Evolutionary conservation across 495 filamentous ascomycete species (phyloP).

Genomic region (Penicillium steckii): DNA sequence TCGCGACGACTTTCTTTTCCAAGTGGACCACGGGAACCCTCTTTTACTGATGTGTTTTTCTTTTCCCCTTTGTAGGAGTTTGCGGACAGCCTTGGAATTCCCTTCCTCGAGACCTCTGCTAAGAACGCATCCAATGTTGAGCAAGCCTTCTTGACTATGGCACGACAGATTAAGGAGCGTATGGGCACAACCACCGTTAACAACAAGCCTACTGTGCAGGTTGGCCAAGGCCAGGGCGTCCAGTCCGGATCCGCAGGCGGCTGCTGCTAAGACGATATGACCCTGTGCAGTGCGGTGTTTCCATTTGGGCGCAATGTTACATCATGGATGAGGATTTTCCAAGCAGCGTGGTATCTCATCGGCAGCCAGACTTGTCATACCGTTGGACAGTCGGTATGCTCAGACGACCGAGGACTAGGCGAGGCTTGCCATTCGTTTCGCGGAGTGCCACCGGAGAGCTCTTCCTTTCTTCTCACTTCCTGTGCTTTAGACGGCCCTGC

Average conservation of each 20-base stretch:
- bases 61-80: slow-evolving; percentile 70
- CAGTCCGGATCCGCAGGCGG: slow-evolving; percentile 85
- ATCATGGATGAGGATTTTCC: slow-evolving; percentile 26
- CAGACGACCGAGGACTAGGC: slow-evolving; percentile 10
- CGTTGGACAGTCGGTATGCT: slow-evolving; percentile 18
- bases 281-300: slow-evolving; percentile 26
- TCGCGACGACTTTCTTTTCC: too few relatives aligned
- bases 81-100: slow-evolving; percentile 96
- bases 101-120: slow-evolving; percentile 98
- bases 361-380: slow-evolving; percentile 16
- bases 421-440: slow-evolving; percentile 19
- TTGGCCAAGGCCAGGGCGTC: slow-evolving; percentile 90
- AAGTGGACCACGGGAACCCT: too few relatives aligned
- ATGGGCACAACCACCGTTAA: slow-evolving; percentile 98
- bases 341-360: slow-evolving; percentile 21
- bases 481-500: slow-evolving; percentile 42
- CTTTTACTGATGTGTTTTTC: slow-evolving; percentile 13
- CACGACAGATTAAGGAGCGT: slow-evolving; percentile 98
- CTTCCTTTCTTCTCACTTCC: slow-evolving; percentile 24
- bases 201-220: slow-evolving; percentile 97
- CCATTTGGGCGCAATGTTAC: slow-evolving; percentile 33
- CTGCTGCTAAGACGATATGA: slow-evolving; percentile 77
- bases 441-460: slow-evolving; percentile 17
- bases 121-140: slow-evolving; percentile 99
- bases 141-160: slow-evolving; percentile 99